phyloP scores from a whole-genome alignment of 768 basidiomycete species.

The Cyclocybe cylindracea region DNA sequence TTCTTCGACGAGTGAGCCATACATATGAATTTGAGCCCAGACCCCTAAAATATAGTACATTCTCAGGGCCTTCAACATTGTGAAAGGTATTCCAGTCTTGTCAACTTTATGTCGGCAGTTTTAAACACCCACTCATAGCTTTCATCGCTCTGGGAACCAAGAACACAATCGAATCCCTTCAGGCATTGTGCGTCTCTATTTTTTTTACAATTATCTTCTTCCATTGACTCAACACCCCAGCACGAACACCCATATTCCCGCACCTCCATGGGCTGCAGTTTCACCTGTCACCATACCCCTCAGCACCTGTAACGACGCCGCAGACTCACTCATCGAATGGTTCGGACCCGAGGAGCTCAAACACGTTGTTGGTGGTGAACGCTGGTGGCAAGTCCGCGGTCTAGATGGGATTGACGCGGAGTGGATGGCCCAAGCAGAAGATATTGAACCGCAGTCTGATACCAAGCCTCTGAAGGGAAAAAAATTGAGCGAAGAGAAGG shows the following conservation, averaged over 20 bases:
- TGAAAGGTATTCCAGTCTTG: constrained; percentile 40
- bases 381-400: constrained; percentile 85
- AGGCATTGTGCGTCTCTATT: constrained; percentile 49
- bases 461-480: constrained; percentile 23
- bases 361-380: constrained; percentile 69
- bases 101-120: neutral
- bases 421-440: constrained; percentile 58
- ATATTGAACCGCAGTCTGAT: constrained; percentile 27
- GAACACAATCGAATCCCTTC: constrained; percentile 74
- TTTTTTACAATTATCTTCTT: neutral
- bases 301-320: constrained; percentile 56
- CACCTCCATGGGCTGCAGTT: constrained; percentile 67
- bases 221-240: constrained; percentile 23
- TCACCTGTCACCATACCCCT: constrained; percentile 60
- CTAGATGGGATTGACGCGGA: constrained; percentile 68
- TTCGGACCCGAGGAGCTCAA: constrained; percentile 72
- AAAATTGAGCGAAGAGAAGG: constrained; percentile 36
- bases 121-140: constrained; percentile 26
- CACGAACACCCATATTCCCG: constrained; percentile 70
- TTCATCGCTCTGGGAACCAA: constrained; percentile 66
- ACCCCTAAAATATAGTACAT: neutral
- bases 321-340: constrained; percentile 68
- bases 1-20: constrained; percentile 63
- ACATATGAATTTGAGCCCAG: neutral
- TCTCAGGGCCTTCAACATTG: constrained; percentile 65